Evolutionary conservation across 495 filamentous ascomycete genomes (phyloP).

Genomic region (Xylaria sp.): DNA sequence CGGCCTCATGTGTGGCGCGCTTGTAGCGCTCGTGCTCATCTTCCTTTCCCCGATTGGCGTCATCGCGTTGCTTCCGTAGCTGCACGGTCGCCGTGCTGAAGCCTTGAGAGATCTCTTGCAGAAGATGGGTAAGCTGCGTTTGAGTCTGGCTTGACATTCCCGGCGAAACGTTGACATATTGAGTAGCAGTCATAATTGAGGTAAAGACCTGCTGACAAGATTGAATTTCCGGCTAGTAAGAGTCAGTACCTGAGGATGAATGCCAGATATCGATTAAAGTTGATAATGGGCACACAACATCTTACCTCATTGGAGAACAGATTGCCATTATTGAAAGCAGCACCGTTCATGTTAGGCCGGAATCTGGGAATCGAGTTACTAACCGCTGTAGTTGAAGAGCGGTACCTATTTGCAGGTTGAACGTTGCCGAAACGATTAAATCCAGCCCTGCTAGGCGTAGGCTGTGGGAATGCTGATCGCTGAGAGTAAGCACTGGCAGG

Average conservation of each 20-base stretch:
- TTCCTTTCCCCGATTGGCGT: slow-evolving; percentile 17
- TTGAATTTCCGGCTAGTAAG: slow-evolving; percentile 9
- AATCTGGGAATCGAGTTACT: slow-evolving; percentile 14
- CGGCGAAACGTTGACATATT: slow-evolving; percentile 27
- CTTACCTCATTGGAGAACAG: slow-evolving; percentile 13
- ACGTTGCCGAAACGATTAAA: slow-evolving; percentile 17
- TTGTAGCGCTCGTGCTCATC: slow-evolving; percentile 29
- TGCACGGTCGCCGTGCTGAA: slow-evolving; percentile 20
- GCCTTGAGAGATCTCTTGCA: slow-evolving; percentile 25
- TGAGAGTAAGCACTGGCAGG: slow-evolving; percentile 12
- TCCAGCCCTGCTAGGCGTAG: slow-evolving; percentile 18
- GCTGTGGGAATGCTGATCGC: slow-evolving; percentile 17
- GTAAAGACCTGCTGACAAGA: slow-evolving; percentile 24
- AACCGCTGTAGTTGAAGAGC: slow-evolving; percentile 15
- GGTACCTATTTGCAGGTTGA: slow-evolving; percentile 12
- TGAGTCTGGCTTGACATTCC: slow-evolving; percentile 18
- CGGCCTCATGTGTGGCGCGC: slow-evolving; percentile 17
- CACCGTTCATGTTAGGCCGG: slow-evolving; percentile 1
- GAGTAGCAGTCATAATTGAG: slow-evolving; percentile 25
- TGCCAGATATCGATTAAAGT: neutral
- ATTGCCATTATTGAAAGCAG: slow-evolving; percentile 18
- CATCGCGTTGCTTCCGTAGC: slow-evolving; percentile 23
- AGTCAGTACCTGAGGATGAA: neutral
- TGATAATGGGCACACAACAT: neutral
- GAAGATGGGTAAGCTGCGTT: slow-evolving; percentile 8